These are phyloP conservation scores for Cyberlindnera mycetangii DNA, from an alignment of 805 yeast species.

Conservation along the genomic window DNA sequence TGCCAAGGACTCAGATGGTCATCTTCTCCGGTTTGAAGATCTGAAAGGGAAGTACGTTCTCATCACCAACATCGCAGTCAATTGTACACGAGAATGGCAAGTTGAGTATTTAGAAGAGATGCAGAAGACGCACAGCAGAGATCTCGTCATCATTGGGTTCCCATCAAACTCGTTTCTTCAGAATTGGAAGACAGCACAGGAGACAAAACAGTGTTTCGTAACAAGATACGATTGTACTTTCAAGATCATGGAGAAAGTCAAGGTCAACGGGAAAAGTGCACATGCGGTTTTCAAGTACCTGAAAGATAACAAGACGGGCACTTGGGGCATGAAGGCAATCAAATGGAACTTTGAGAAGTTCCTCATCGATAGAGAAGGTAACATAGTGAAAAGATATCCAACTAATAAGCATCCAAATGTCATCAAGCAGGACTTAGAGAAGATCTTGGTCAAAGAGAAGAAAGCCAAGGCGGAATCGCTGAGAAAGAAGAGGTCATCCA, in stretches of 20 bases:
- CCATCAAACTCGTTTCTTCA: constrained; percentile 89
- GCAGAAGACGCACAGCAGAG: constrained; percentile 59
- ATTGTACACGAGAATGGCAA: constrained; percentile 78
- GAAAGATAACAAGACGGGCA: constrained; percentile 55
- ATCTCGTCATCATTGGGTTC: constrained; percentile 76
- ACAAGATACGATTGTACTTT: constrained; percentile 72
- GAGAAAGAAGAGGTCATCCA: neutral
- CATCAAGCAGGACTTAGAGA: constrained; percentile 9
- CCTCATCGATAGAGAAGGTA: constrained; percentile 51
- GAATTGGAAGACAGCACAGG: constrained; percentile 61
- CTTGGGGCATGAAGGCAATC: constrained; percentile 59
- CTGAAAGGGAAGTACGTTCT: constrained; percentile 78
- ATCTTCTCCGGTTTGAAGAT: constrained; percentile 54
- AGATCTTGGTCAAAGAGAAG: neutral
- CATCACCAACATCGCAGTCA: constrained; percentile 84
- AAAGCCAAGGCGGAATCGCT: neutral
- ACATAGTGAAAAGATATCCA: constrained; percentile 54
- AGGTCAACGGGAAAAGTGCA: constrained; percentile 71
- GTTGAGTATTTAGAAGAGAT: constrained; percentile 68
- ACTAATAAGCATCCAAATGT: constrained; percentile 5
- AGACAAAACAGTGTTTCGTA: constrained; percentile 74
- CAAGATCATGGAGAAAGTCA: constrained; percentile 74
- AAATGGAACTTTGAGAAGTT: constrained; percentile 79
- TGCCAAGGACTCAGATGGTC: constrained; percentile 56
- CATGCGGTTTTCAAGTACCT: constrained; percentile 69